Evolutionary conservation across 2,329 filamentous ascomycete species (phyloP), one percentile per base, ranked within the genome.

Genomic region (Chaetoscypha palmicola): DNA sequence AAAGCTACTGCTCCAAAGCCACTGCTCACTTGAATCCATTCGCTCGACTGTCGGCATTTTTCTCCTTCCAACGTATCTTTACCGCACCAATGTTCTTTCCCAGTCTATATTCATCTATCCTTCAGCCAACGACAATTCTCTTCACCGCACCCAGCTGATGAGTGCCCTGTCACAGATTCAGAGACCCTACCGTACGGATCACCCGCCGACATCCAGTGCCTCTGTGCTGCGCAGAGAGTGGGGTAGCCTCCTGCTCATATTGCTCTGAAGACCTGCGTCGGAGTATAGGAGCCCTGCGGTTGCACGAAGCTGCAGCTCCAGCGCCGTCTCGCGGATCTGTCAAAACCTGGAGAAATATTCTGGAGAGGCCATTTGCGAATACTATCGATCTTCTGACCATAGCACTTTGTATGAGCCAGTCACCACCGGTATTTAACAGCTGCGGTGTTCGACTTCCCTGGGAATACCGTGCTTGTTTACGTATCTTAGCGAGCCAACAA

Each of bases 171-270:
- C 49, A 56, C 48, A 59, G 55, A 56, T 54, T 50, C 20, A 28
- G 20, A 45, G 45, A 49, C 39, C 43, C 31, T 46, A 39, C 48
- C 47, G 43, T 54, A 58, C 58, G 53, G 56, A 56, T 57, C 53
- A 59, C 50, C 57, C 58, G 54, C 55, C 58, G 55, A 54, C 47
- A 49, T 49, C 45, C 53, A 47, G 50, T 55, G 50, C 46, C 50
- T 55, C 39, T 52, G 45, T 41, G 31, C 36, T 49, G 47, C 31
- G 42, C 30, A 24, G 40, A 34, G 47, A 50, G 56, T 54, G 53
- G 52, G 49, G 55, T 51, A 48, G 37, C 24, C 38, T 53, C 46
- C 46, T 49, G 45, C 43, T 46, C 40, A 41, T 37, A 46, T 47
- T 43, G 11, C n/a, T n/a, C 45, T 51, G 40, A 47, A 54, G 41